Base-by-base conservation (phyloP, 1,139 yeast species). In the Taphrina sp. region DNA sequence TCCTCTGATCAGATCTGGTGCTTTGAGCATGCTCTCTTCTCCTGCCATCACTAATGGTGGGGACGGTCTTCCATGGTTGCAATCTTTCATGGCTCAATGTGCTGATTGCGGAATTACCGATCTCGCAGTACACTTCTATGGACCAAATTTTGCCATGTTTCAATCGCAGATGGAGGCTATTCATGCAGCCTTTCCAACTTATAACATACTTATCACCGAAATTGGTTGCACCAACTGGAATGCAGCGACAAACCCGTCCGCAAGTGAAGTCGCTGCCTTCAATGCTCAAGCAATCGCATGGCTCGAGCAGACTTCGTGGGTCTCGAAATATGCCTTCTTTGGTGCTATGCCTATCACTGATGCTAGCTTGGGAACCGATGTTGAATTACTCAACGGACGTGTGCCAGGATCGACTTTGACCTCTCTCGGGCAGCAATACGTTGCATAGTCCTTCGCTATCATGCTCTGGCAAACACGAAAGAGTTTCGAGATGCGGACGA, bases 181-280 rank as follows among this genome's bases (percentile, higher is more conserved):
- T 24, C 56, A 52, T 43, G 29, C 51, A 20, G 51, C 56, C n/a
- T 42, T 42, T 45, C 54, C 54, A 41, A 17, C 19, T 34, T 24
- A 28, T 19, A 44, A 39, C 20, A 33, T 52, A 22, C 44, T 45
- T 45, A 38, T 52, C 43, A 36, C 51, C 28, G 57, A 52, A 36
- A 39, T 43, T 24, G 57, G 49, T 19, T 52, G 41, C 45, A 52
- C 57, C 28, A 52, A 43, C 52, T 52, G 57, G 57, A 42, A 52
- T 29, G 8, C 35, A 10, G 45, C 57, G 28, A 52, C 46, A 7
- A 41, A 43, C 45, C 52, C 52, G 5, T 20, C 34, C 17, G 39
- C 52, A 2, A 45, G 24, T 14, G 44, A 52, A 22, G 52, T 52
- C 22, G 39, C 46, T 2, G 37, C 29, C 5, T 43, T 52, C 44